A percentile compares a stretch with the other conserved stretches of the same genome.
phyloP scores from a whole-genome alignment of 1,284 basidiomycete species.

The Malassezia psittaci region DNA sequence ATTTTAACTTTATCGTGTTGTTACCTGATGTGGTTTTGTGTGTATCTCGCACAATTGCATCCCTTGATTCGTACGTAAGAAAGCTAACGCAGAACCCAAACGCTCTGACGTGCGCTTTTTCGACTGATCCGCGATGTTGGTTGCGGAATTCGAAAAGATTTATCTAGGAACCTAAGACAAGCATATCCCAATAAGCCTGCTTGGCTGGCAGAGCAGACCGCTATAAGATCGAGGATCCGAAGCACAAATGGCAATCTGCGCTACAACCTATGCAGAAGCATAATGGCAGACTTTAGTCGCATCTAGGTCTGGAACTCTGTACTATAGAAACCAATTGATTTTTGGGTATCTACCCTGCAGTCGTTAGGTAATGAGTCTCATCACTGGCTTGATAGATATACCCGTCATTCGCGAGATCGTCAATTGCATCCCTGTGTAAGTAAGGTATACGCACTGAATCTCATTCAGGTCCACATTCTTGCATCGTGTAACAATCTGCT shows the following conservation, averaged over 20 bases:
- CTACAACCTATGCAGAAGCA: no score
- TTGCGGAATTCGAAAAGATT: no score
- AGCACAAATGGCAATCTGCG: no score
- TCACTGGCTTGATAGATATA: conserved; percentile 38
- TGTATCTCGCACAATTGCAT: conserved; percentile 46
- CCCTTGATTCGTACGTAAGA: conserved; percentile 43
- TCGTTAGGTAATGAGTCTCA: conserved; percentile 36
- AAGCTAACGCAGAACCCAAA: conserved; percentile 26
- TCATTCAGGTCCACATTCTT: conserved; percentile 21
- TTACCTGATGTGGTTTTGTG: conserved; percentile 47
- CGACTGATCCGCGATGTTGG: conserved; percentile 7
- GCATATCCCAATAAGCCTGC: no score
- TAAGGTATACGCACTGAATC: conserved; percentile 13
- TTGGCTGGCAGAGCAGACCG: no score
- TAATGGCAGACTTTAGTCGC: no score
- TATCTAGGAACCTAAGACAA: no score
- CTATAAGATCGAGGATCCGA: no score
- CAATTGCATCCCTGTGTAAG: conserved; percentile 25
- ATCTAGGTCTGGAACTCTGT: background rate
- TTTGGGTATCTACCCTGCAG: conserved; percentile 18
- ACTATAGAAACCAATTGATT: background rate
- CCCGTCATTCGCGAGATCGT: conserved; percentile 33
- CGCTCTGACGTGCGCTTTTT: conserved; percentile 36
- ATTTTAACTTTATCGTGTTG: conserved; percentile 40
- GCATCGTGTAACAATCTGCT: conserved; percentile 21